These are phyloP conservation scores for Antrodiella citrinella DNA, from an alignment of 768 basidiomycete genomes.

Conservation along the genomic window DNA sequence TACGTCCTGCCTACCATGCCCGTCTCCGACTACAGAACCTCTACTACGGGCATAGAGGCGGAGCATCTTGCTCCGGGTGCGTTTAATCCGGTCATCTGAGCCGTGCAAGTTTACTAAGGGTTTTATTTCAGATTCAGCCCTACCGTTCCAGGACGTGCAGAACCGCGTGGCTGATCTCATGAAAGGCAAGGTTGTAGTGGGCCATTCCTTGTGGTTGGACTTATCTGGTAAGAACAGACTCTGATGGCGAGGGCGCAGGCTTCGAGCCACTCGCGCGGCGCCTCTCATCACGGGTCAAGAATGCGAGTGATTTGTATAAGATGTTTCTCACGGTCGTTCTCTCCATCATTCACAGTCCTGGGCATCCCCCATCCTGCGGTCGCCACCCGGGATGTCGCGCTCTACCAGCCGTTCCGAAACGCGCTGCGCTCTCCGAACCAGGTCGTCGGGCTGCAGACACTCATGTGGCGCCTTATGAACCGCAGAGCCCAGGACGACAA, in stretches of 20 bases:
- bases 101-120: no score
- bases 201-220: constrained; percentile 76
- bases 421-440: constrained; percentile 60
- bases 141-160: constrained; percentile 56
- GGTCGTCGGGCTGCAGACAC: constrained; percentile 65
- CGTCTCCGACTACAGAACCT: constrained; percentile 68
- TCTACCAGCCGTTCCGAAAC: constrained; percentile 77
- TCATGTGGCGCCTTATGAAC: constrained; percentile 78
- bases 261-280: no score
- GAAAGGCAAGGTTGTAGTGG: constrained; percentile 64
- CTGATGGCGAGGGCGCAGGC: no score
- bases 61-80: constrained; percentile 32
- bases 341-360: constrained; percentile 40
- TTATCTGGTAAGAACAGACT: constrained; percentile 76
- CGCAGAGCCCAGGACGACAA: constrained; percentile 68
- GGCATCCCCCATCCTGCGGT: constrained; percentile 77
- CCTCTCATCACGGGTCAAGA: no score
- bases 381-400: constrained; percentile 69
- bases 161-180: constrained; percentile 56
- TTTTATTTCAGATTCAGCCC: constrained; percentile 24
- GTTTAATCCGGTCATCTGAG: constrained; percentile 13
- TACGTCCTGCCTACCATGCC: constrained; percentile 59
- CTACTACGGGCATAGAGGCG: constrained; percentile 47
- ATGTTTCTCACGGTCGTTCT: constrained; percentile 10
- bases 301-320: no score